These are phyloP conservation scores for Solanum neorickii DNA, from an alignment of 257 asterid genomes.

Conservation along the genomic window DNA sequence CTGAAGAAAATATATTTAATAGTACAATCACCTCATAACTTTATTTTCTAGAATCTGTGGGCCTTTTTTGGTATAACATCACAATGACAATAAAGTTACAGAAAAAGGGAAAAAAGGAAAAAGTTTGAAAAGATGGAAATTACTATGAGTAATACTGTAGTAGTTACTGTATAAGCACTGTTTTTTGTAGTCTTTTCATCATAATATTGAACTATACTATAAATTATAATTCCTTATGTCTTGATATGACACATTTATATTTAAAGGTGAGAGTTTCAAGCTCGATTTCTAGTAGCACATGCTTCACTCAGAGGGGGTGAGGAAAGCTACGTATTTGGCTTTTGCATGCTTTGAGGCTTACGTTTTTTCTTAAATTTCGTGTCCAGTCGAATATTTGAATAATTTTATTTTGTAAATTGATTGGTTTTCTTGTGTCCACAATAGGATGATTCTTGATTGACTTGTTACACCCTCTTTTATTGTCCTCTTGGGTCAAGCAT, in stretches of 20 bases:
- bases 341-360: background rate
- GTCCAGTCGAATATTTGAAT: background rate
- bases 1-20: background rate
- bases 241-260: background rate
- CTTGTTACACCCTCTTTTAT: background rate
- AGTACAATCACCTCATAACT: conserved; percentile 8
- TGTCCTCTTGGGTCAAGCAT: background rate
- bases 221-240: background rate
- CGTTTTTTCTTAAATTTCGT: background rate
- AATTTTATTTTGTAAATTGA: background rate
- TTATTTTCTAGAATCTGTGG: conserved; percentile 1
- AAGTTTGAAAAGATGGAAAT: background rate
- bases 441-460: conserved; percentile 7
- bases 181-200: background rate
- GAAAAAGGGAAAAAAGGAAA: background rate
- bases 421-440: conserved; percentile 1
- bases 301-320: background rate
- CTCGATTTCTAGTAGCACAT: background rate
- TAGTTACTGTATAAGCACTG: background rate
- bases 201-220: background rate
- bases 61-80: background rate
- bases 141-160: background rate
- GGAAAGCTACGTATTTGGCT: background rate
- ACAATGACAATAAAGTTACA: background rate
- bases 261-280: background rate